Base-by-base conservation (phyloP, 164 flowering plant genomes). In the Stephania yunnanensis region DNA sequence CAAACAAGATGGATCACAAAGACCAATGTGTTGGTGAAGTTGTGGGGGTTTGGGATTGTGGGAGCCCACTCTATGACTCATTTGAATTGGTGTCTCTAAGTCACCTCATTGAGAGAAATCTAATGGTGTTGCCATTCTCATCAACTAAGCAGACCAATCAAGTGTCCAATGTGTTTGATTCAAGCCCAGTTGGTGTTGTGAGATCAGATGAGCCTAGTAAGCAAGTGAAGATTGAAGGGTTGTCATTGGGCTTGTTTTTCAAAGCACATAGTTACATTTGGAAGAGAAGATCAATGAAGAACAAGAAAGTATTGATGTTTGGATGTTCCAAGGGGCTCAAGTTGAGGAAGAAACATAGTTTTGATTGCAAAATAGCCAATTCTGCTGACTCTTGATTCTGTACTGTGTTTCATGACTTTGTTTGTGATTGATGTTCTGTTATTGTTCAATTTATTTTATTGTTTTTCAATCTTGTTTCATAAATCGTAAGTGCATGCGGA, bases 31-130 rank as follows among this genome's bases (percentile, higher is more conserved):
- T 58, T 66, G 73, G n/a, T 10, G 72, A 65, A 68, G 50, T 11
- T 2, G 15, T 25, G 9, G 46, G 63, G 10, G 50, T 79, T 70
- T 91, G 92, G 92, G 91, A 89, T 73, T 86, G 89, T 80, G 94
- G 93, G 22, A 92, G 93, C 75, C 91, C 93, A 10, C 72, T 90
- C 30, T 92, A 92, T 61, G 97, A 92, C 72, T 82, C 97, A 42
- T 87, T 80, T 70, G 94, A 92, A 46, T 48, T 92, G 74, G 91
- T 81, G 22, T 81, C 92, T 0, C 74, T 92, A 1, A 71, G 73
- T 76, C 85, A 89, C 76, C 69, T 84, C 42, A 84, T 92, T 70
- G 94, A 92, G 17, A 77, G 91, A 65, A 80, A 89, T 74, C 69
- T 87, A 7, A 86, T 88, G 89, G 25, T 74, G 36, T 68, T 85